These are phyloP conservation scores for Saccharomyces hybrid DNA, from an alignment of 1,139 yeast species.

Conservation along the genomic window DNA sequence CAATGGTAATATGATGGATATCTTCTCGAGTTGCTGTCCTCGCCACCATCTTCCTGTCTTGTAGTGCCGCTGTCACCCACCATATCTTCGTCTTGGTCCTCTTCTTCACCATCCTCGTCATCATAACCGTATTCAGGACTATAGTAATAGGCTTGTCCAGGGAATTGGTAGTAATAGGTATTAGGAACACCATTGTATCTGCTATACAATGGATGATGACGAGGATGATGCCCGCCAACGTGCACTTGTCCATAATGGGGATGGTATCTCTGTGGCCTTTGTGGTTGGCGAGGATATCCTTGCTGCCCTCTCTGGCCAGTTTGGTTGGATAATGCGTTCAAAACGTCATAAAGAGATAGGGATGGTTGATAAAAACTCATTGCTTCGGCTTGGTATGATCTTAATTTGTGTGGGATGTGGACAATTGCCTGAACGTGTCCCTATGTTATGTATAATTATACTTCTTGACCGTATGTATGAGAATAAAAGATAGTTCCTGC, in stretches of 20 bases:
- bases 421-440: background rate
- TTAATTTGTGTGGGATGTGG: background rate
- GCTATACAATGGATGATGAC: conserved; percentile 2
- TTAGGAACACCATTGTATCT: conserved; percentile 9
- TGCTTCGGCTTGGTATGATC: background rate
- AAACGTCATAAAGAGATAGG: conserved; percentile 26
- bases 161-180: conserved; percentile 12
- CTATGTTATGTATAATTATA: background rate
- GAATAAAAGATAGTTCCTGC: background rate
- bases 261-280: conserved; percentile 6
- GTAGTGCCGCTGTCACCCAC: conserved; percentile 4
- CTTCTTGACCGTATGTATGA: background rate
- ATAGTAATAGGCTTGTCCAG: conserved; percentile 19
- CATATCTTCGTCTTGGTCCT: conserved; percentile 6
- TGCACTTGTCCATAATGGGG: conserved; percentile 4
- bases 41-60: conserved; percentile 8
- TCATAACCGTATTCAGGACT: conserved; percentile 19
- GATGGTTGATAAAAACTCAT: conserved; percentile 31
- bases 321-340: conserved; percentile 24
- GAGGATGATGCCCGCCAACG: conserved; percentile 1
- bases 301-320: conserved; percentile 13
- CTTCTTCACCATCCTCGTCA: conserved; percentile 16
- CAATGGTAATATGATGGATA: conserved; percentile 12
- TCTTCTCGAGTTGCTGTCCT: conserved; percentile 1
- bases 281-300: conserved; percentile 4